Conservation (phyloP, 371 early-diverging fungal genomes). For the Funneliformis caledonium region DNA sequence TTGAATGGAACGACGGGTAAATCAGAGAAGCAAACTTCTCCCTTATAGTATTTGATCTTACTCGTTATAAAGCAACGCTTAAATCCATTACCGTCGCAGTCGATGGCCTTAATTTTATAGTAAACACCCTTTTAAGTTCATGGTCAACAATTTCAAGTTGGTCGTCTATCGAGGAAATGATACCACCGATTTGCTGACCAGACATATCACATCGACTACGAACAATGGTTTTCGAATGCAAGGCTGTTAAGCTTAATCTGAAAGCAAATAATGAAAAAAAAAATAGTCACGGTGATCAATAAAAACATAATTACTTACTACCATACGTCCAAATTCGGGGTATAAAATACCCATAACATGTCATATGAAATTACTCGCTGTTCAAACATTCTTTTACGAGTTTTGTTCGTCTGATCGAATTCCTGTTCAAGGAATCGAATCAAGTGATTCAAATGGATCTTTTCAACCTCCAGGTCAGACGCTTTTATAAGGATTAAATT, state of each 20-base stretch:
- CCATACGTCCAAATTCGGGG: not conserved
- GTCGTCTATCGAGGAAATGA: not conserved
- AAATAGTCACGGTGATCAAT: no score
- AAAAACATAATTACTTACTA: not conserved
- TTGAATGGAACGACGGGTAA: not conserved
- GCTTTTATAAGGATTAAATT: not conserved
- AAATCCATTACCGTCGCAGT: not conserved
- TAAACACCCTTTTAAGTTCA: not conserved
- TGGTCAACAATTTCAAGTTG: not conserved
- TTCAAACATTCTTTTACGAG: not conserved
- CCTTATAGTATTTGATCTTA: not conserved
- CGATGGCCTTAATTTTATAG: not conserved
- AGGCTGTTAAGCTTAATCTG: not conserved
- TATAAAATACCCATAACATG: constrained; percentile 12
- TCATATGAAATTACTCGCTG: not conserved
- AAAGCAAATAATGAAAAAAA: not conserved
- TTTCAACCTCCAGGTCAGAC: not conserved
- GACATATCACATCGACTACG: not conserved
- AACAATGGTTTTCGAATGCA: not conserved
- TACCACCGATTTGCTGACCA: not conserved
- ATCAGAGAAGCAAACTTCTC: not conserved
- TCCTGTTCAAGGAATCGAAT: not conserved
- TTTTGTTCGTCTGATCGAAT: not conserved
- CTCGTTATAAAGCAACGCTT: not conserved
- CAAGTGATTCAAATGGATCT: not conserved